phyloP scores from a whole-genome alignment of 2,329 filamentous ascomycete genomes.

The Amylocarpus encephaloides region DNA sequence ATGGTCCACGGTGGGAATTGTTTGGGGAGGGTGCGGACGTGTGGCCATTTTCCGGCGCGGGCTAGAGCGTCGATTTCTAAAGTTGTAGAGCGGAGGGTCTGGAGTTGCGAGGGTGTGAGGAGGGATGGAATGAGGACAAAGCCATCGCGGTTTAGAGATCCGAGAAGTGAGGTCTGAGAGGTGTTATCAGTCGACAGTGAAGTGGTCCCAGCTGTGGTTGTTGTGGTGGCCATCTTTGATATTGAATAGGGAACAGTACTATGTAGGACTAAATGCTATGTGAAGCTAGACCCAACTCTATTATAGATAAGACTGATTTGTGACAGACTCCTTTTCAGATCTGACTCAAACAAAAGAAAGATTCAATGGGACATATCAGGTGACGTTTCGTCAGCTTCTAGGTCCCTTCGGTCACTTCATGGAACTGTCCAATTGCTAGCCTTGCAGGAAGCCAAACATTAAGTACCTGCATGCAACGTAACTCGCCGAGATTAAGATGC shows the following conservation, averaged over 20 bases:
- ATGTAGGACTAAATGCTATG: background rate
- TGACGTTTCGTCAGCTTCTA: background rate
- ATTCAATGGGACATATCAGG: background rate
- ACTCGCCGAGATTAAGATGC: background rate
- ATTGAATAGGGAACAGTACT: background rate
- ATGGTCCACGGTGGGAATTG: slow-evolving; percentile 84
- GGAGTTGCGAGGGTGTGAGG: slow-evolving; percentile 50
- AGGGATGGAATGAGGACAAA: slow-evolving; percentile 67
- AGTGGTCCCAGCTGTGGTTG: background rate
- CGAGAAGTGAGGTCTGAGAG: slow-evolving; percentile 21
- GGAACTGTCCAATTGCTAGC: background rate
- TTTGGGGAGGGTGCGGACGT: slow-evolving; percentile 78
- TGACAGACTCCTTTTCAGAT: background rate
- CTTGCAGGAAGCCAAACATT: too few relatives aligned
- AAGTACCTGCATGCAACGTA: background rate
- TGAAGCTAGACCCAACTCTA: background rate
- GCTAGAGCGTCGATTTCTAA: slow-evolving; percentile 52
- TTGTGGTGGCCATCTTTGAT: background rate
- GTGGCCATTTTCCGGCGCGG: slow-evolving; percentile 68
- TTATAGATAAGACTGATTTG: too few relatives aligned
- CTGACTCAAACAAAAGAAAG: too few relatives aligned
- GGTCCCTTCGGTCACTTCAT: background rate
- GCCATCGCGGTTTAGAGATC: slow-evolving; percentile 58
- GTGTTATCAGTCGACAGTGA: slow-evolving; percentile 6
- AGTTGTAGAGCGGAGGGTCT: slow-evolving; percentile 54